Evolutionary conservation across 495 filamentous ascomycete species (phyloP), one percentile per base, ranked within the genome.

Genomic region (Penicillium cataractarum): DNA sequence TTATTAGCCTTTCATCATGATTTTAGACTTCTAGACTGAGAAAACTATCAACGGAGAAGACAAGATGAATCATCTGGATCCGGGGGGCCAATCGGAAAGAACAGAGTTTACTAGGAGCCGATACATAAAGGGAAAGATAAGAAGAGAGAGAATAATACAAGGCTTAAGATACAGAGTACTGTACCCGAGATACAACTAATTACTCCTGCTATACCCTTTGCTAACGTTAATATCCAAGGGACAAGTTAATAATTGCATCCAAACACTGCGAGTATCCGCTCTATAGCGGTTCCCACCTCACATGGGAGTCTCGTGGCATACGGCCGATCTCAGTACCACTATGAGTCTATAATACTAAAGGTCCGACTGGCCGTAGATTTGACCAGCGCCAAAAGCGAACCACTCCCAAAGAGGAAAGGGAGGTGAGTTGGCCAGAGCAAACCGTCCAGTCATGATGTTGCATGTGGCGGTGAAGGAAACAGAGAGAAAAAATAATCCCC

Each of bases 401-500:
- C 54, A 71, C 31, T 49, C 68, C 70, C 51, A 67, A 74, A 68
- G 33, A 54, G 65, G 51, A 66, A 63, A 73, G 60, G 65, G 51
- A 65, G 57, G 65, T 71, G 74, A 71, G 70, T 65, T 74, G 67
- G 64, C 68, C 35, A 63, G 33, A 49, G 31, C 68, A 61, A n/a
- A 65, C 56, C 58, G 62, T 69, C 61, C 69, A 65, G 64, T 71
- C 65, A 67, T 67, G 61, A 55, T 56, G 62, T 61, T 73, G 70
- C 69, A 75, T 77, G 74, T 77, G 76, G 76, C 76, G 76, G 76
- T 79, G 76, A 76, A 70, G 68, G 67, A n/a, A 74, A 65, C 60
- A 40, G 57, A 49, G 69, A 54, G 63, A 68, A 71, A 71, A 71
- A 66, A 67, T 58, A 69, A 68, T 70, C 76, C 74, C 72, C 73